phyloP scores from a whole-genome alignment of 2,329 filamentous ascomycete genomes.

The Zymoseptoria brevis region DNA sequence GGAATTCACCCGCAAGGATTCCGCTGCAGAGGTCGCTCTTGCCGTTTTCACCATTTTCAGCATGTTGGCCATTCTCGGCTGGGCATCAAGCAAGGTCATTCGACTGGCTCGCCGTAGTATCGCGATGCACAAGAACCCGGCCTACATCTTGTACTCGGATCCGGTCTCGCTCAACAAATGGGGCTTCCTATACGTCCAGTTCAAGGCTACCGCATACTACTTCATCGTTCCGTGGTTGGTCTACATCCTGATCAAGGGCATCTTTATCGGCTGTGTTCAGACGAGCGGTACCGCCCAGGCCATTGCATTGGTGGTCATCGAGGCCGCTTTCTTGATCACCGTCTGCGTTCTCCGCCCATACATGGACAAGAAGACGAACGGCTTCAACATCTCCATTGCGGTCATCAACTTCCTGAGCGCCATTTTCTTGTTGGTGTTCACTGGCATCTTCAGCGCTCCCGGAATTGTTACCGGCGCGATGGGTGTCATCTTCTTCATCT shows the following conservation, averaged over 20 bases:
- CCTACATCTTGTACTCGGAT: constrained; percentile 94
- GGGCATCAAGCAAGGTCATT: constrained; percentile 86
- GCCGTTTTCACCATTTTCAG: constrained; percentile 84
- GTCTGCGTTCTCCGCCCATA: constrained; percentile 78
- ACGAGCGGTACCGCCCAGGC: constrained; percentile 64
- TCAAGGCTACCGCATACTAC: constrained; percentile 91
- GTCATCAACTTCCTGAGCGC: constrained; percentile 85
- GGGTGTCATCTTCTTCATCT: constrained; percentile 80
- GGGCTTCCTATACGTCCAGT: constrained; percentile 96
- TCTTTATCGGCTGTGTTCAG: constrained; percentile 82
- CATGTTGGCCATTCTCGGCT: constrained; percentile 67
- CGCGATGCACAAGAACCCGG: constrained; percentile 87
- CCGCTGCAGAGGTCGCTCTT: constrained; percentile 74
- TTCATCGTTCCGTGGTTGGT: constrained; percentile 74
- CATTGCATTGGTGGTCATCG: constrained; percentile 73
- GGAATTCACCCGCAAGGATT: constrained; percentile 84
- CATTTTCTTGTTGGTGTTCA: constrained; percentile 84
- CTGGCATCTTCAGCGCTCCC: constrained; percentile 75
- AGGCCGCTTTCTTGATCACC: constrained; percentile 67
- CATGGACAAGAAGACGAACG: constrained; percentile 99
- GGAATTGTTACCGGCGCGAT: constrained; percentile 78
- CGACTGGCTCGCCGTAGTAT: constrained; percentile 82
- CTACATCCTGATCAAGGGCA: constrained; percentile 78
- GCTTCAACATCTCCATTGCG: constrained; percentile 89
- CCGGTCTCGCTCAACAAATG: constrained; percentile 92